Evolutionary conservation across 768 basidiomycete species (phyloP), one percentile per base, ranked within the genome.

Genomic region (Kwoniella sp.): DNA sequence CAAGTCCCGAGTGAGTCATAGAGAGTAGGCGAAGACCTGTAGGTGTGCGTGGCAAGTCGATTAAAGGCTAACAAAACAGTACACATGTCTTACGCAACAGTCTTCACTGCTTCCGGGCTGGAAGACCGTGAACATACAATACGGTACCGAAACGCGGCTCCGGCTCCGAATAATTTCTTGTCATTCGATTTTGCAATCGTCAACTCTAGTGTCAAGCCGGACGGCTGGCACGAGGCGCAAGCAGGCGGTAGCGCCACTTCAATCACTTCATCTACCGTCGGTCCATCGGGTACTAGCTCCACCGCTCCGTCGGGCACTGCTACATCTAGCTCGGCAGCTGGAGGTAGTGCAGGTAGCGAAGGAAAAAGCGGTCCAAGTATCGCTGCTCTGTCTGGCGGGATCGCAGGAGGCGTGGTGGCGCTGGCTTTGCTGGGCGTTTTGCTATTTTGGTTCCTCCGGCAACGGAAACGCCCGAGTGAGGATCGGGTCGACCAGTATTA

Each of bases 381-480:
- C 12, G 73, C 67, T 11, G 70, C 76, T 2, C 73, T 79, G 50
- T 70, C 63, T 2, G 72, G 72, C 23, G 74, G 74, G 26, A 70
- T 74, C 9, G 65, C 67, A 23, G 73, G 69, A 1, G 71, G 71
- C 2, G 58, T 77, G 0, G 69, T 70, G 23, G 76, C 60, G 1
- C 52, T 79, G 17, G 72, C 66, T 29, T 28, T 77, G 23, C 37
- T 78, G 17, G 70, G 56, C 9, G 58, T 65, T 2, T 29, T 74
- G 29, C 50, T 56, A 1, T 69, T 63, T 55, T 71, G 70, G 55
- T 67, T 66, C 22, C 65, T 66, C 20, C 56, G 31, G 20, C 41
- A 45, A 17, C 41, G 41, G 17, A 7, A 45, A 20, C 41, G 41
- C 41, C 20, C 41, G 41, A 45, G 15, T 3, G 41, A 45, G 15